phyloP scores from a whole-genome alignment of 2,329 filamentous ascomycete species.

The Chaetothyriales sp. region DNA sequence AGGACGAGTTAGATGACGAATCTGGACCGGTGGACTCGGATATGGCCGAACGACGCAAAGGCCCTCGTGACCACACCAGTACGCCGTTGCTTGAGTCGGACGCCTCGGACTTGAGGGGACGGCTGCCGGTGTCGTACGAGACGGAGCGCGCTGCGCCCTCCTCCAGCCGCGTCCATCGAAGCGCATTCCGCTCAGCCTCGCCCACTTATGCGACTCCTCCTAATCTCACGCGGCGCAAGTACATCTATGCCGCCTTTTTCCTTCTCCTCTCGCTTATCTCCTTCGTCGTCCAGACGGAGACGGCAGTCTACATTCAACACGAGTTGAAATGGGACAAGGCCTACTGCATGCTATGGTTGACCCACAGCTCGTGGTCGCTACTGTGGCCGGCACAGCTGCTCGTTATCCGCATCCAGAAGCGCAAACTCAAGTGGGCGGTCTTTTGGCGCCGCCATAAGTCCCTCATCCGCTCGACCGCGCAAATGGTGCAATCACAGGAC shows the following conservation, averaged over 20 bases:
- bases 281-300: conserved; percentile 91
- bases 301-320: conserved; percentile 87
- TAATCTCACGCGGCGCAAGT: conserved; percentile 61
- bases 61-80: conserved; percentile 34
- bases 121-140: conserved; percentile 25
- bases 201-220: conserved; percentile 51
- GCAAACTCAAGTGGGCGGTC: conserved; percentile 60
- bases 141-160: conserved; percentile 52
- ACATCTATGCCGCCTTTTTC: conserved; percentile 76
- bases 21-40: conserved; percentile 24
- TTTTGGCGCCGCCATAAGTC: conserved; percentile 70
- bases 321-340: conserved; percentile 90
- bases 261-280: conserved; percentile 68
- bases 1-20: conserved; percentile 24
- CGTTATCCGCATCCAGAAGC: conserved; percentile 66
- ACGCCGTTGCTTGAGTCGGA: conserved; percentile 42
- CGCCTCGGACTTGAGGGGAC: conserved; percentile 21
- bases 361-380: conserved; percentile 83
- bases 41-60: conserved; percentile 32
- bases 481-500: conserved; percentile 75
- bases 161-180: conserved; percentile 42
- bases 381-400: conserved; percentile 78
- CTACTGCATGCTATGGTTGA: conserved; percentile 97
- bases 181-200: conserved; percentile 59
- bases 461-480: conserved; percentile 51